Base-by-base conservation (phyloP, 1,139 yeast genomes). In the Suhomyces yuchorum region DNA sequence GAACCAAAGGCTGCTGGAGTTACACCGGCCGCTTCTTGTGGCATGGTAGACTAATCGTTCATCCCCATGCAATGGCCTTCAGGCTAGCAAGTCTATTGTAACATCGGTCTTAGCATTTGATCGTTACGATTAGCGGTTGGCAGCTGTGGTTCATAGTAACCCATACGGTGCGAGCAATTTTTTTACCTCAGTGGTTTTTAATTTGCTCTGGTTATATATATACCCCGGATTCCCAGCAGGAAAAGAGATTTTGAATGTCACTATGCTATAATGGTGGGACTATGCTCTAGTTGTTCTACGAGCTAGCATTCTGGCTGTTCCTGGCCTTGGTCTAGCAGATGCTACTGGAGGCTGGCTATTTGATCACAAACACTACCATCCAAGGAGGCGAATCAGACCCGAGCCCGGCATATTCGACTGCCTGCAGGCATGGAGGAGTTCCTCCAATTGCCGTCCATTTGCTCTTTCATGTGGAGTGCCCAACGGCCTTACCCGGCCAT, bases 151-250 rank as follows among this genome's bases (percentile, higher is more conserved):
- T n/a, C 40, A 20, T 36, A 7, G 39, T 43, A 46, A 43, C 50
- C 49, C 35, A 18, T 42, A 43, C 24, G 43, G 47, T 44, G 48
- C 36, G 51, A 46, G 52, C 46, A 50, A 44, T 47, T 50, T 44
- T 44, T 44, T 47, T 47, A 44, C 52, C 53, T 35, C 37, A 44
- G 50, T 44, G 50, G 50, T 47, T 43, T 47, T 47, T 47, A 40
- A 43, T 47, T 47, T 47, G 50, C 50, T 47, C 50, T 40, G 19
- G 9, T 18, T 15, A 30, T 38, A 47, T 47, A 37, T 47, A 43
- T 19, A 19, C 38, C 42, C 40, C 42, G 22, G 37, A 40, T 40
- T 33, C 30, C 39, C 39, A 22, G 24, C 15, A 19, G 34, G 18
- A 30, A n/a, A n/a, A 15, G 34, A 32, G 9, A 18, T 17, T 17